Base-by-base conservation (phyloP, 179 eudicot species). In the Camellia oleifera region DNA sequence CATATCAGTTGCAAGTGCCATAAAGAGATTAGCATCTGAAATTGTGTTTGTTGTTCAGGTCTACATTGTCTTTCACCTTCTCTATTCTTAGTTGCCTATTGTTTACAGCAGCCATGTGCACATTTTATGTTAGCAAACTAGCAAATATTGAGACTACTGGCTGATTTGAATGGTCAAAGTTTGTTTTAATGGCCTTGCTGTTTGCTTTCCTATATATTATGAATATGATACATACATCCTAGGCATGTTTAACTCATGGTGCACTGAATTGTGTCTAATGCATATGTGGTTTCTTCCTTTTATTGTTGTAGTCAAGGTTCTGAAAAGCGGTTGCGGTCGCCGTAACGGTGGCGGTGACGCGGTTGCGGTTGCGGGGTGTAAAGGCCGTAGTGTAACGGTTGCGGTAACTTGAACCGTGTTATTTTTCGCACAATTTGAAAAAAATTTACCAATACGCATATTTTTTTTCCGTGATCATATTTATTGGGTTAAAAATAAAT, bases 31-130 rank as follows among this genome's bases (percentile, higher is more conserved):
- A 84, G 98, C 98, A 63, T 90, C 98, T 62, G 97, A 94, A 62
- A 89, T 81, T 84, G 97, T 94, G 72, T 95, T 95, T 86, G 97
- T 92, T 79, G 90, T 95, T 58, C 99, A 95, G 99, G 99, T 95
- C 67, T 4, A 70, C 8, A 7, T 70, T 18, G 10, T 9, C 74
- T n/a, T 70, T 72, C n/a, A 18, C 32, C 56, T 75, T 61, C 10
- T 44, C 11, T 44, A 6, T n/a, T n/a, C 3, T 18, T 18, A 5
- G 2, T 17, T 18, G 32, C 11, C 15, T 57, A 15, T 45, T 10
- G 42, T 10, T 60, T 42, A 4, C 20, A 45, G 4, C 12, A 46
- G 73, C 54, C 46, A 45, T 45, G n/a, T 69, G 23, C 73, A 42
- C n/a, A 70, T 14, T 17, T 45, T 46, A 17, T 70, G 74, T 42